phyloP scores from a whole-genome alignment of 2,329 filamentous ascomycete genomes.

The Davidsoniella virescens region DNA sequence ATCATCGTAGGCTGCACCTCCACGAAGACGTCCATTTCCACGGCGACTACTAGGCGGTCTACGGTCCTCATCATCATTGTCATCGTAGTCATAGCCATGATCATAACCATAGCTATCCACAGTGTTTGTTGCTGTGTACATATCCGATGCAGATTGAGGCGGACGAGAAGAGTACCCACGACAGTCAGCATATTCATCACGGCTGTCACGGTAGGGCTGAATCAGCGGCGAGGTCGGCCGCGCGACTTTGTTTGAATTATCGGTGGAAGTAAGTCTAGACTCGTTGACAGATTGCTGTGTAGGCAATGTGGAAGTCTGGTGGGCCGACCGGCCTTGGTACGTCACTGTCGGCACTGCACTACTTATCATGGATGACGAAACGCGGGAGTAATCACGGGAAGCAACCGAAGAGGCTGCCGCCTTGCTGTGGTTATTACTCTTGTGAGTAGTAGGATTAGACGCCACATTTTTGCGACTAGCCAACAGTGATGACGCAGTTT shows the following conservation, averaged over 20 bases:
- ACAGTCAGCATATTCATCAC: not conserved
- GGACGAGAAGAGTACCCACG: slow-evolving; percentile 1
- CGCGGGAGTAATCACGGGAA: not conserved
- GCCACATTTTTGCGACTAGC: not conserved
- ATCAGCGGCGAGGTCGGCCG: slow-evolving; percentile 6
- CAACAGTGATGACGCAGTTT: slow-evolving; percentile 10
- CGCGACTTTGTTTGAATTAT: not conserved
- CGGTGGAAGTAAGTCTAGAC: not conserved
- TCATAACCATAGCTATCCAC: slow-evolving; percentile 11
- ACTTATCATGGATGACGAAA: slow-evolving; percentile 4
- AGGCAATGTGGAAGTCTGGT: slow-evolving; percentile 6
- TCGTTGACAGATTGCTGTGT: slow-evolving; percentile 4
- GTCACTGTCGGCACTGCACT: not conserved
- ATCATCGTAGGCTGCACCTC: slow-evolving; percentile 23
- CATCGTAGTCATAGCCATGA: slow-evolving; percentile 14
- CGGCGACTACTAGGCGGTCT: slow-evolving; percentile 13
- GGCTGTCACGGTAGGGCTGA: slow-evolving; percentile 1
- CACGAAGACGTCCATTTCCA: slow-evolving; percentile 20
- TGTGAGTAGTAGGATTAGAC: not conserved
- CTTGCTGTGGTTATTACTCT: not conserved
- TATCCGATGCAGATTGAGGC: slow-evolving; percentile 3
- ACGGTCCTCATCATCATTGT: slow-evolving; percentile 12
- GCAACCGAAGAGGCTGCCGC: not conserved
- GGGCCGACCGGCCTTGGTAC: not conserved
- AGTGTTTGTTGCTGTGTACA: slow-evolving; percentile 11